phyloP scores from a whole-genome alignment of 2,329 filamentous ascomycete species.

The Pseudocercospora crystallina region DNA sequence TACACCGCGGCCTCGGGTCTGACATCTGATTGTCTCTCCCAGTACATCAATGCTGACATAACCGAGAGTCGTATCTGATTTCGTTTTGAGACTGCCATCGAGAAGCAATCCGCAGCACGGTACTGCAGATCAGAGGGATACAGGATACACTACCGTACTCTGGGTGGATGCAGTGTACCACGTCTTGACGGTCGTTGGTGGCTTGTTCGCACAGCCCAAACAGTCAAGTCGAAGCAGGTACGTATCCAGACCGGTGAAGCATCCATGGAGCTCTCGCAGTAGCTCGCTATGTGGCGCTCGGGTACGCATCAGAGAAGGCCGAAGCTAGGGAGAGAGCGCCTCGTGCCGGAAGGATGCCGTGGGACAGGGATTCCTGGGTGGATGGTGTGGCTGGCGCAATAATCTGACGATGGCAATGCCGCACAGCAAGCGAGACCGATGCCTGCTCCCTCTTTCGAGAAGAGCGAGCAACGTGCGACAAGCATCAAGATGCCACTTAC shows the following conservation, averaged over 20 bases:
- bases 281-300: slow-evolving; percentile 1
- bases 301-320: background rate
- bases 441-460: too few relatives aligned
- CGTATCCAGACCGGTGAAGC: slow-evolving; percentile 6
- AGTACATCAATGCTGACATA: too few relatives aligned
- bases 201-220: background rate
- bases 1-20: slow-evolving; percentile 1
- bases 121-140: too few relatives aligned
- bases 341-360: slow-evolving; percentile 1
- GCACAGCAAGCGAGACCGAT: background rate
- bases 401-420: background rate
- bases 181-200: background rate
- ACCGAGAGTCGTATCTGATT: too few relatives aligned
- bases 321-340: background rate
- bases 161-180: too few relatives aligned
- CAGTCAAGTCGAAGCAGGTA: slow-evolving; percentile 3
- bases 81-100: too few relatives aligned
- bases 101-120: too few relatives aligned
- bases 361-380: background rate
- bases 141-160: too few relatives aligned
- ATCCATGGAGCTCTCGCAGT: background rate
- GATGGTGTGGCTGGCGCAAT: background rate
- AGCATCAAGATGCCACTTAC: background rate
- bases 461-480: background rate
- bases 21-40: too few relatives aligned